A percentile compares a stretch with the other conserved stretches of the same genome.
Evolutionary conservation across 164 flowering plant species (phyloP).

Genomic region (Umbellularia californica): DNA sequence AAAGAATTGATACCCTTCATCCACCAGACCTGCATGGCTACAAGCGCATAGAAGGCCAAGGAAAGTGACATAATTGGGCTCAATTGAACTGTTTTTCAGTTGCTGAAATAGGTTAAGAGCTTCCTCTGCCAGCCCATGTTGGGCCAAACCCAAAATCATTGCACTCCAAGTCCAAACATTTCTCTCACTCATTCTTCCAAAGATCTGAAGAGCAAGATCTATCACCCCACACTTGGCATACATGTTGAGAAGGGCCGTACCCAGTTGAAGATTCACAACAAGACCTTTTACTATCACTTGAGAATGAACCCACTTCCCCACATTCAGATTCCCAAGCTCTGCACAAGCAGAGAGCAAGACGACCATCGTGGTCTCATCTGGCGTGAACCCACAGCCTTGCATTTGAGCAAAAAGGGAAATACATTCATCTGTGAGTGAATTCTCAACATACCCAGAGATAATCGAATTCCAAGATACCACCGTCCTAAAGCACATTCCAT

Average conservation of each 20-base stretch:
- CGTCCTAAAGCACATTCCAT: slow-evolving; percentile 8
- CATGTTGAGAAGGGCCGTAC: slow-evolving; percentile 17
- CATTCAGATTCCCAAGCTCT: slow-evolving; percentile 10
- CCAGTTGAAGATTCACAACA: slow-evolving; percentile 9
- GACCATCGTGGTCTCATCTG: slow-evolving; percentile 13
- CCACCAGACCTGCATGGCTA: slow-evolving; percentile 19
- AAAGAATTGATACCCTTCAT: slow-evolving; percentile 10
- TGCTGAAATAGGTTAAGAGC: slow-evolving; percentile 6
- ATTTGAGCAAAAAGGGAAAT: neutral
- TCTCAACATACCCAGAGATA: slow-evolving; percentile 8
- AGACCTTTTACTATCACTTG: slow-evolving; percentile 4
- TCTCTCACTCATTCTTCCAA: slow-evolving; percentile 5
- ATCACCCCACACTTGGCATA: slow-evolving; percentile 15
- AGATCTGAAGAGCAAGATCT: neutral
- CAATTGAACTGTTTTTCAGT: neutral
- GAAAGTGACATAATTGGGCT: slow-evolving; percentile 14
- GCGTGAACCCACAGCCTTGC: neutral
- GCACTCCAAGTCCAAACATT: slow-evolving; percentile 20
- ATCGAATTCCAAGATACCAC: slow-evolving; percentile 17
- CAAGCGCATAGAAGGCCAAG: slow-evolving; percentile 13
- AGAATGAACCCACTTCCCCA: slow-evolving; percentile 11
- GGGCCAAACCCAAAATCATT: slow-evolving; percentile 14
- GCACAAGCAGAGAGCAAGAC: slow-evolving; percentile 11
- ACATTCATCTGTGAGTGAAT: slow-evolving; percentile 4
- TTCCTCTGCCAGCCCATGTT: slow-evolving; percentile 9